Evolutionary conservation across 805 yeast species (phyloP), one percentile per base, ranked within the genome.

Genomic region (Lipomyces mesembrius): DNA sequence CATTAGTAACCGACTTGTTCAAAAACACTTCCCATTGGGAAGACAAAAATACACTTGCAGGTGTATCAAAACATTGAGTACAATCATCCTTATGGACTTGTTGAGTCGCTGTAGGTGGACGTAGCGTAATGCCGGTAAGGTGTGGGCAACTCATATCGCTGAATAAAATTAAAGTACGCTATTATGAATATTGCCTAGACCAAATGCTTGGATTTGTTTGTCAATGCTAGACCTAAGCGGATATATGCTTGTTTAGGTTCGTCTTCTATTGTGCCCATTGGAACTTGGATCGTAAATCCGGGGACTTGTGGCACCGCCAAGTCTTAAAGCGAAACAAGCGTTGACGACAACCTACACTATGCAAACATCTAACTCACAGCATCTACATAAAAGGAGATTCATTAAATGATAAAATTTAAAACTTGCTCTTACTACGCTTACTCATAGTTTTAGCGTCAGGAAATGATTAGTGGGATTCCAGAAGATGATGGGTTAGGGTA

Each of bases 71-170:
- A 62, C 93, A 89, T 78, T 85, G 94, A 80, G 90, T 89, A 75
- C 98, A 93, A 71, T 92, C 97, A 79, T 94, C 98, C 75, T 91
- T 93, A 74, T 86, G 88, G 20, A 93, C 85, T 2, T 82, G 80
- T 29, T 77, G 68, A n/a, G 62, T 37, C 17, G 72, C 59, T 22
- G 60, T 37, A 3, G 37, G 79, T 1, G 63, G 2, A 71, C 63
- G 20, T 69, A 71, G 54, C 7, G 11, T 27, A 3, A 58, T 29
- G 6, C 35, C 37, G 3, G 61, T 39, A 5, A 70, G 57, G 62
- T 70, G 73, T n/a, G 61, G 29, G 32, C 73, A 70, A 29, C 43
- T 52, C 67, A 66, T 52, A 43, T 43, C 49, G 49, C 20, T 8
- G 49, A 43, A 43, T 17, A n/a, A 43, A 43, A 12, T 17, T 8